These are phyloP conservation scores for Cutaneotrichosporon sp. DNA, from an alignment of 1,284 basidiomycete genomes.

Conservation along the genomic window DNA sequence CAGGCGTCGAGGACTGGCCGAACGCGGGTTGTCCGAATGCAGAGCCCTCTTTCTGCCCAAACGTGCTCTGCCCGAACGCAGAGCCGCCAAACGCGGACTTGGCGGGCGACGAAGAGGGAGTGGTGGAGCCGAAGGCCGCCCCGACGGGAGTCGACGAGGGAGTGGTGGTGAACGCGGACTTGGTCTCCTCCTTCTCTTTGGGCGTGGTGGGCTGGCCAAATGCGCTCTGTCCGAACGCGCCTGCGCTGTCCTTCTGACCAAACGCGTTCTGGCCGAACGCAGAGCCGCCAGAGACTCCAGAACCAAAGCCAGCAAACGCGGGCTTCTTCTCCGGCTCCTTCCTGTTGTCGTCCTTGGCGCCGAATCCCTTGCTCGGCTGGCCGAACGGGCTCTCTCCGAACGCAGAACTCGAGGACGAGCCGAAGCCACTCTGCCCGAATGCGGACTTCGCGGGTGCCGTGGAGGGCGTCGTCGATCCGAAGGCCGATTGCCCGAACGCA, in stretches of 20 bases:
- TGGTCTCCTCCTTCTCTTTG: neutral
- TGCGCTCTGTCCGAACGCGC: constrained; percentile 22
- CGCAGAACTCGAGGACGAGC: neutral
- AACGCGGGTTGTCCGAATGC: constrained; percentile 21
- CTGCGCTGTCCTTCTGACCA: constrained; percentile 6
- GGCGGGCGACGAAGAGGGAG: constrained; percentile 11
- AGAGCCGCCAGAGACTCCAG: neutral
- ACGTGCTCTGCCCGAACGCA: constrained; percentile 20
- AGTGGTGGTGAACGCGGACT: no score
- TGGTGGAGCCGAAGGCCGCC: constrained; percentile 9
- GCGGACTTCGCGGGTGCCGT: constrained; percentile 12
- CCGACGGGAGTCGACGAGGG: neutral
- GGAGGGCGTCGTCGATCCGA: constrained; percentile 8
- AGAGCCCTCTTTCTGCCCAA: constrained; percentile 9
- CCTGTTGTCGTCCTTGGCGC: neutral
- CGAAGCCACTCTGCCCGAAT: constrained; percentile 3
- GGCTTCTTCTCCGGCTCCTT: constrained; percentile 6
- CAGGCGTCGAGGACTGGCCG: constrained; percentile 16
- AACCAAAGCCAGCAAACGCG: constrained; percentile 19
- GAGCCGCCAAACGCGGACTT: constrained; percentile 8
- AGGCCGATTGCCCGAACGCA: constrained; percentile 26
- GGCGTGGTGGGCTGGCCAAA: constrained; percentile 15
- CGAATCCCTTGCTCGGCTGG: neutral
- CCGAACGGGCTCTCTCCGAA: constrained; percentile 26
- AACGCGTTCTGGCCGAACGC: constrained; percentile 22